Conservation (phyloP, 2,329 filamentous ascomycete species). For the Hypoxylon sp. region DNA sequence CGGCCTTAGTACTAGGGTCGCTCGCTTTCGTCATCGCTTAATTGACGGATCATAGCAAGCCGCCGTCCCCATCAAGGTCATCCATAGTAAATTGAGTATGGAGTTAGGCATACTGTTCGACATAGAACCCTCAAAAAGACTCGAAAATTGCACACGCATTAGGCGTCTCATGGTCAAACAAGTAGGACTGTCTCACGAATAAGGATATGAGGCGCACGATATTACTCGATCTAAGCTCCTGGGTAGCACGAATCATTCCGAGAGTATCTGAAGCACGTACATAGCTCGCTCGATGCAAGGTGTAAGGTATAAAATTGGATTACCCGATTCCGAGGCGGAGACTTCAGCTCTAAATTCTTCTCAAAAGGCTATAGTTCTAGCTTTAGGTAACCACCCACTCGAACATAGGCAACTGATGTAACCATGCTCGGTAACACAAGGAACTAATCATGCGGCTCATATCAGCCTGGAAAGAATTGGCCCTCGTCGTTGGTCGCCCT, state of each 20-base stretch:
- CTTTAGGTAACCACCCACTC: conserved; percentile 20
- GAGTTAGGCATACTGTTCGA: conserved; percentile 27
- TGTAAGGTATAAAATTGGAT: conserved; percentile 19
- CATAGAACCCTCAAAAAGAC: conserved; percentile 9
- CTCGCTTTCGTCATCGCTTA: conserved; percentile 14
- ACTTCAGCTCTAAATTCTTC: conserved; percentile 15
- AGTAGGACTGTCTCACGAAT: conserved; percentile 20
- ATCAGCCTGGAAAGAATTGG: neutral
- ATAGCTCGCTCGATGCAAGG: conserved; percentile 2
- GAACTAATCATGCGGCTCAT: conserved; percentile 35
- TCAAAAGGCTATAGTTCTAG: conserved; percentile 23
- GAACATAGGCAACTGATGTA: conserved; percentile 9
- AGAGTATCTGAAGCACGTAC: conserved; percentile 6
- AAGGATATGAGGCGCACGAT: conserved; percentile 13
- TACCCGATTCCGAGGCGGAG: conserved; percentile 17
- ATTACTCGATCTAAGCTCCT: conserved; percentile 22
- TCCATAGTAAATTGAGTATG: neutral
- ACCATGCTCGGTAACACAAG: conserved; percentile 25
- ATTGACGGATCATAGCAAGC: neutral
- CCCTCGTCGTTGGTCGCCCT: conserved; percentile 23
- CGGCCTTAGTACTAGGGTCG: conserved; percentile 11
- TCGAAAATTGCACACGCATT: conserved; percentile 40
- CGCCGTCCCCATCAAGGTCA: conserved; percentile 11
- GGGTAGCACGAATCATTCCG: conserved; percentile 20
- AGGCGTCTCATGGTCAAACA: conserved; percentile 10